Conservation (phyloP, 23 red algal genomes). For the Gracilaria gracilis region DNA sequence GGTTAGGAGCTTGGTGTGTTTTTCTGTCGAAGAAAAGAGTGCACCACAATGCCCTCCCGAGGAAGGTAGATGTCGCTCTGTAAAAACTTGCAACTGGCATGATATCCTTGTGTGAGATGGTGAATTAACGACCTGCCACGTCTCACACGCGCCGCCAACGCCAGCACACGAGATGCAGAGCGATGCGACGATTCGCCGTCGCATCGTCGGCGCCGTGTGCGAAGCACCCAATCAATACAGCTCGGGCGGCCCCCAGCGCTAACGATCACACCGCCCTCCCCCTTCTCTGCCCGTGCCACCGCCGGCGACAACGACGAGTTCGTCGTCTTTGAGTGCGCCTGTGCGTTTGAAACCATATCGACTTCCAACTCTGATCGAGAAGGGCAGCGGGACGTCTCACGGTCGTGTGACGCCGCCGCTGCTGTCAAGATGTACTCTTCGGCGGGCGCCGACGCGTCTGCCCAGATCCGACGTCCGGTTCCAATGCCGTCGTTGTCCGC, state of each 20-base stretch:
- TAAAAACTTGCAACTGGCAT: too few relatives aligned
- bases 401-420: background rate
- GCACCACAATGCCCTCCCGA: too few relatives aligned
- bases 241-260: too few relatives aligned
- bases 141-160: background rate
- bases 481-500: conserved; percentile 40
- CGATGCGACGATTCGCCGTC: background rate
- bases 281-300: background rate
- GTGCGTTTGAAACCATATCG: background rate
- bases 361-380: background rate
- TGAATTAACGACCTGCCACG: too few relatives aligned
- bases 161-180: conserved; percentile 2
- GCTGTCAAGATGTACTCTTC: conserved; percentile 25
- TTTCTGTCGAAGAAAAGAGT: too few relatives aligned
- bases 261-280: too few relatives aligned
- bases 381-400: background rate
- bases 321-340: too few relatives aligned
- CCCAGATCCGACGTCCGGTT: background rate
- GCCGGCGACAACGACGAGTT: too few relatives aligned
- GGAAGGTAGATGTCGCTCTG: too few relatives aligned
- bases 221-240: background rate
- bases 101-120: too few relatives aligned
- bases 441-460: conserved; percentile 3
- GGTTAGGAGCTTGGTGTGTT: too few relatives aligned
- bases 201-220: background rate